Evolutionary conservation across 2,329 filamentous ascomycete species (phyloP), one percentile per base, ranked within the genome.

Genomic region (Coniochaeta pulveracea): DNA sequence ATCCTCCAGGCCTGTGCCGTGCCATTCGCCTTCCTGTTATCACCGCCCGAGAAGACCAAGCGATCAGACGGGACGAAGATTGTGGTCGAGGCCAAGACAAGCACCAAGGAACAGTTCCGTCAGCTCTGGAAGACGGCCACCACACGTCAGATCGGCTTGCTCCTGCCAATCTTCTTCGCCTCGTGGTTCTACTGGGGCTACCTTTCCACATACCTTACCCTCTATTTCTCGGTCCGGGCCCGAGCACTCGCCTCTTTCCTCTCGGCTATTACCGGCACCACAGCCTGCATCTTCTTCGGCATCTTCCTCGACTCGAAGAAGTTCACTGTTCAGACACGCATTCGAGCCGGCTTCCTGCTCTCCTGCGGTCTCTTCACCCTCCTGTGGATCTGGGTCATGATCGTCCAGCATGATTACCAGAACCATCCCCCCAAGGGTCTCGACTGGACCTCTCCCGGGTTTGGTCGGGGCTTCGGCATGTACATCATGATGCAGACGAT

Each of bases 1-100:
- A 59, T 58, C 14, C 59, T 67, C 27, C 63, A 64, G 44, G 64
- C 58, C 34, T 51, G 66, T 0, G 63, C 60, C 2, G 49, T 62
- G 0, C 49, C 58, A 6, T 48, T 64, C 10, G 61, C 54, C 0
- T 42, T 65, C 3, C 47, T 62, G 9, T 50, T 67, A 0, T 64
- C 61, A 0, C 55, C 57, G 9, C 61, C 64, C 0, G 50, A 59
- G 18, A 62, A 63, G 22, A 57, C 66, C 5, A 54, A 52, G 39
- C 53, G 63, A 14, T 51, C 54, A 10, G 60, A 66, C 32, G 58
- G 60, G 14, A 60, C 55, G 6, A 17, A 42, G 37, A 51, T 34
- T 19, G 19, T 17, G 18, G 47, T 48, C n/a, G n/a, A n/a, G n/a
- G n/a, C n/a, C n/a, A n/a, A n/a, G n/a, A n/a, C n/a, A n/a, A n/a